These are phyloP conservation scores for Stephanodiscus triporus DNA, from an alignment of 108 stramenopile genomes.

Conservation along the genomic window DNA sequence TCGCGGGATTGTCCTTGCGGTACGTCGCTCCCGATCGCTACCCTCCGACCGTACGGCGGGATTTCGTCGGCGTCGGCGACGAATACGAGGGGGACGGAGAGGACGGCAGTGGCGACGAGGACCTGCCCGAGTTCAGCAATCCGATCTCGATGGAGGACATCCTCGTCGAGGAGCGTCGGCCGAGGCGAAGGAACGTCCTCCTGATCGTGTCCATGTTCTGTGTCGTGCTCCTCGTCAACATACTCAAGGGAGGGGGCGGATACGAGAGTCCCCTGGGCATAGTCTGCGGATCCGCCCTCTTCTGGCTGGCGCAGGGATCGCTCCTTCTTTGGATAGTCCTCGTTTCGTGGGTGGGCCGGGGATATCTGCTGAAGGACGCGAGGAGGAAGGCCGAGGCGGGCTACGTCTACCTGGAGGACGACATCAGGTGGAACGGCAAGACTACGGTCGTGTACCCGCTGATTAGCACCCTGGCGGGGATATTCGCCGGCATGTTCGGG, in stretches of 20 bases:
- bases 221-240: conserved; percentile 77
- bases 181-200: conserved; percentile 56
- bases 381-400: conserved; percentile 46
- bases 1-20: background rate
- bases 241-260: conserved; percentile 85
- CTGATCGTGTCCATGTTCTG: conserved; percentile 77
- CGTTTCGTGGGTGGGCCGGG: conserved; percentile 62
- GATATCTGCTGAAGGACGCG: conserved; percentile 52
- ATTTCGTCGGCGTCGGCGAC: conserved; percentile 13
- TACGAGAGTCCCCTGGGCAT: conserved; percentile 88
- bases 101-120: conserved; percentile 14
- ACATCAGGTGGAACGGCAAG: conserved; percentile 89
- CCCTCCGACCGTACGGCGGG: conserved; percentile 8
- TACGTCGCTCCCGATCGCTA: conserved; percentile 7
- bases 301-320: conserved; percentile 80
- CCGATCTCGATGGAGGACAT: conserved; percentile 51
- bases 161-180: conserved; percentile 54
- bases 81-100: background rate
- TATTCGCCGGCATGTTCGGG: conserved; percentile 97
- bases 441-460: conserved; percentile 88
- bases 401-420: conserved; percentile 70
- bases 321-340: conserved; percentile 80
- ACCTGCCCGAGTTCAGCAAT: conserved; percentile 26
- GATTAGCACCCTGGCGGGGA: conserved; percentile 90
- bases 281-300: conserved; percentile 68